Evolutionary conservation across 768 basidiomycete species (phyloP), one percentile per base, ranked within the genome.

Genomic region (Auriscalpium vulgare): DNA sequence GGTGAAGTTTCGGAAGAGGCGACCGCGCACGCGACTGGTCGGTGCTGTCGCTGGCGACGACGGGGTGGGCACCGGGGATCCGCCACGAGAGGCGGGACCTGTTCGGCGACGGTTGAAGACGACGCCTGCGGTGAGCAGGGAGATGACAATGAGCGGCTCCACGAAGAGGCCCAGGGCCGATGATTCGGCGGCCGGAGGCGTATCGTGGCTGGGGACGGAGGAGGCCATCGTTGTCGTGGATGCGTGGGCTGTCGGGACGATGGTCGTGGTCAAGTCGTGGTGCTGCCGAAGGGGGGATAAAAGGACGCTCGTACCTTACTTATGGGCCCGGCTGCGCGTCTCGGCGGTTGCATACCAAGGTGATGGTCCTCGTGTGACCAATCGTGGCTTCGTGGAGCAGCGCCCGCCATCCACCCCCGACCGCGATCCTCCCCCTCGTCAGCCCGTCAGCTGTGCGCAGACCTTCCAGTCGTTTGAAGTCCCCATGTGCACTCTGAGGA

Each of bases 61-160:
- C 13, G 56, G 51, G 4, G 46, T 34, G 35, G 35, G 45, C 19
- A 47, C 8, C 0, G 50, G 56, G 3, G 51, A 53, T 11, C 44
- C 10, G n/a, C 19, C 23, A n/a, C 37, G 56, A 36, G 51, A 46
- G 1, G 40, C 50, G 2, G 38, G 51, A 29, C 13, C 13, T 37
- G 51, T n/a, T 16, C 16, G 51, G 11, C 56, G 56, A 37, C 56
- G 56, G 45, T 57, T 57, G 36, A 53, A 19, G 36, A 54, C 29
- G 10, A 51, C 50, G 19, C 56, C 56, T 19, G 51, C 46, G 16
- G 56, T 29, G 51, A 57, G 56, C 37, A 57, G 51, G 37, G 51
- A 46, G 37, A 53, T 19, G 45, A 57, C 56, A 23, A 57, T 35
- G 56, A 48, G 36, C 10, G 56, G 56, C 45, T 57, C 56, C 16